A percentile compares a stretch with the other conserved stretches of the same genome.
Conservation (phyloP, 495 filamentous ascomycete species). For the Penicillium alfredii region DNA sequence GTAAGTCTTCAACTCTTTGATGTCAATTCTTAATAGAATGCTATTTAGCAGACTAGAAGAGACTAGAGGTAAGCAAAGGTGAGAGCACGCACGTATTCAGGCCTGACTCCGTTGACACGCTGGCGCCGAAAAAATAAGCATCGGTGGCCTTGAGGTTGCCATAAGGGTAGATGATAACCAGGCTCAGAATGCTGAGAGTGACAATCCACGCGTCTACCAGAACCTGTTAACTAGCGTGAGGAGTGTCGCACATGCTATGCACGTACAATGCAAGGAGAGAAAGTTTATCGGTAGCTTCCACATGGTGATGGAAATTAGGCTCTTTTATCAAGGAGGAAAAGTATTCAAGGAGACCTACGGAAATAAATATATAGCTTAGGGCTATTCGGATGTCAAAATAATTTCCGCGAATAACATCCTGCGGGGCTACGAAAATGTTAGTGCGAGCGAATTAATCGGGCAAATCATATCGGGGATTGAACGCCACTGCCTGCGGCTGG, state of each 20-base stretch:
- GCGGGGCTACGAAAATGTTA: not conserved
- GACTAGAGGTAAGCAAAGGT: not conserved
- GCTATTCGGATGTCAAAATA: not conserved
- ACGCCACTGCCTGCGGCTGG: constrained; percentile 1
- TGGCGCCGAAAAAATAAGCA: constrained; percentile 42
- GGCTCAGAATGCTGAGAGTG: constrained; percentile 24
- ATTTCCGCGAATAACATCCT: constrained; percentile 1
- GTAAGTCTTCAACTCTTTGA: constrained; percentile 34
- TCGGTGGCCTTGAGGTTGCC: constrained; percentile 37
- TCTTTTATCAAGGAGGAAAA: no score
- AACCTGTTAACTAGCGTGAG: constrained; percentile 1
- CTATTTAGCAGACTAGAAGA: not conserved
- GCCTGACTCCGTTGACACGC: constrained; percentile 37
- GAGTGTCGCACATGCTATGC: not conserved
- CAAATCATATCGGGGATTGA: not conserved
- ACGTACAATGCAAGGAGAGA: constrained; percentile 57
- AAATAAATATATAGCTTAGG: constrained; percentile 1
- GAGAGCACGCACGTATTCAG: constrained; percentile 32
- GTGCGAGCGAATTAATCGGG: constrained; percentile 1
- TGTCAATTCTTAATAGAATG: constrained; percentile 21
- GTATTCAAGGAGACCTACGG: not conserved
- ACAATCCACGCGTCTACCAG: constrained; percentile 35
- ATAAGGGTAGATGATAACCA: constrained; percentile 35
- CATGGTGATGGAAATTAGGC: no score
- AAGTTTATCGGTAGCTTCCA: constrained; percentile 52